These are phyloP conservation scores for Abrus pulchellus DNA, from an alignment of 306 rosid genomes.

Conservation along the genomic window DNA sequence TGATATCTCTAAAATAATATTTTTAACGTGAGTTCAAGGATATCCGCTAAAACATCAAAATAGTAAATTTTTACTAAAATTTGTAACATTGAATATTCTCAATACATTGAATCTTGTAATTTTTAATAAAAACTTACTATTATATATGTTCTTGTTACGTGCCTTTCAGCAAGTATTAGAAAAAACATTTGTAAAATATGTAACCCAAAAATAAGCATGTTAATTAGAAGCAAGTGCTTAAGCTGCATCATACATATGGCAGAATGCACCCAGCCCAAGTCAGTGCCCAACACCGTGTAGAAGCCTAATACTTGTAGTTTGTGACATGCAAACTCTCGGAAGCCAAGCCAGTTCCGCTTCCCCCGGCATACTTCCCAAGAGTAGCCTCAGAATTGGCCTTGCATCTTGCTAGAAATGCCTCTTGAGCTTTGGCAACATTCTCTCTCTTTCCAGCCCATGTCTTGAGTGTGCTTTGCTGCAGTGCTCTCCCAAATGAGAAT, in stretches of 20 bases:
- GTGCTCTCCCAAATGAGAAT: constrained; percentile 93
- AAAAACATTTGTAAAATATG: constrained; percentile 31
- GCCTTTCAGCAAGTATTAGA: too few species aligned
- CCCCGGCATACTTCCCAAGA: constrained; percentile 76
- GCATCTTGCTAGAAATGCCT: constrained; percentile 73
- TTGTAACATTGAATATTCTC: too few species aligned
- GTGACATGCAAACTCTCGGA: constrained; percentile 76
- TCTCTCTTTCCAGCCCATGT: constrained; percentile 89
- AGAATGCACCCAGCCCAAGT: constrained; percentile 24
- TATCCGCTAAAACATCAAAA: too few species aligned
- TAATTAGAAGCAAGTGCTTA: constrained; percentile 50
- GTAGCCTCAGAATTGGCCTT: constrained; percentile 88
- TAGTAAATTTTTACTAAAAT: too few species aligned
- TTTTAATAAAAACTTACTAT: too few species aligned
- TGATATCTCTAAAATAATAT: constrained; percentile 31
- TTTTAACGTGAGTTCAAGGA: too few species aligned
- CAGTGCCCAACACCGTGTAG: not conserved
- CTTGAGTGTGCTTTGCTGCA: constrained; percentile 93
- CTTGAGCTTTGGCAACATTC: constrained; percentile 81
- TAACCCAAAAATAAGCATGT: constrained; percentile 47
- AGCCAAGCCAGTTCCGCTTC: constrained; percentile 60
- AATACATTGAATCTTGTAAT: too few species aligned
- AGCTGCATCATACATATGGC: constrained; percentile 43
- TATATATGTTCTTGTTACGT: too few species aligned
- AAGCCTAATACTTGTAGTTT: constrained; percentile 74